Base-by-base conservation (phyloP, 1,284 basidiomycete species). In the Microbotryum saponariae region DNA sequence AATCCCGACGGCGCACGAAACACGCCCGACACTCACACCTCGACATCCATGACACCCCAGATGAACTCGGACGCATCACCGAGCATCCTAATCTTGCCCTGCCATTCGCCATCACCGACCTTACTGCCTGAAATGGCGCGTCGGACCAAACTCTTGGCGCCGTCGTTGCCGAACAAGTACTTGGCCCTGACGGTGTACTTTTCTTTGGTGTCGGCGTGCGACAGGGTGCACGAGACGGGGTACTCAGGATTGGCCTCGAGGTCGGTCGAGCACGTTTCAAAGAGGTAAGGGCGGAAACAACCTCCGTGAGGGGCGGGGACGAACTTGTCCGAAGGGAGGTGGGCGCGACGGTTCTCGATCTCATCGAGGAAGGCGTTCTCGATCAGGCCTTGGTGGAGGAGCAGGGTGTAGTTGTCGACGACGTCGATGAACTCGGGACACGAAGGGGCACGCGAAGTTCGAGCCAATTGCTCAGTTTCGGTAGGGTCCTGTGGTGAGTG, bases 351-450 rank as follows among this genome's bases (percentile, higher is more conserved):
- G 53, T 62, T 58, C 56, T 75, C 73, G 61, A 76, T 76, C 64
- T 77, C 76, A 53, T 70, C 64, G 44, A 77, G 63, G 70, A 73
- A 76, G 18, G 74, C 73, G 21, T 72, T 68, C 61, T 77, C 76
- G 65, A 77, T 77, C 14, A 77, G 63, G 27, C 76, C 76, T 66
- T 77, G 76, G 67, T 77, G 76, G 12, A 77, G 68, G 46, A 76
- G 73, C 47, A 77, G 72, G 3, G 54, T 76, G 66, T 74, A 77
- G 66, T 73, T 74, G 67, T 77, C 76, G 63, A 73, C 72, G 21
- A 77, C 75, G 64, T 77, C 76, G 72, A 77, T 76, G 55, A 73
- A 72, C 49, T 76, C 75, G 8, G 76, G 76, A 70, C 76, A 77
- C 12, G 75, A 76, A 59, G 76, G 75, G 23, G 76, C 76, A 9